Percentiles rank a stretch among this genome's conserved stretches.
These are phyloP conservation scores for Filobasidium wieringae DNA, from an alignment of 768 basidiomycete genomes.

Conservation along the genomic window DNA sequence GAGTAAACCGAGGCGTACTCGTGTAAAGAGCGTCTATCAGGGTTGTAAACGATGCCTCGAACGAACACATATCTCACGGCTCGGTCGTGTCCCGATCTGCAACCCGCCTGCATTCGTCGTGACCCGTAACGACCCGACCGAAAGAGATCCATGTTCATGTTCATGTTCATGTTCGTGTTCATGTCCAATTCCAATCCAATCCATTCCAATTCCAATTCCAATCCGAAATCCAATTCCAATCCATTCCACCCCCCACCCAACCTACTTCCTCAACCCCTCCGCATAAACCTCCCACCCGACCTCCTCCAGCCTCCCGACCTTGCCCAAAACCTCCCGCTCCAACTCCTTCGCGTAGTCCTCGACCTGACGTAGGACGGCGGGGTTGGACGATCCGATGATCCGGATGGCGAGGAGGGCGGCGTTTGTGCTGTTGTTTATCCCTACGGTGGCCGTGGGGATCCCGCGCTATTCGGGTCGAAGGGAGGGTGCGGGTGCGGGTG, in stretches of 20 bases:
- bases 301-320: constrained; percentile 61
- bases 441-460: constrained; percentile 92
- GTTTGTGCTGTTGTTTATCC: constrained; percentile 89
- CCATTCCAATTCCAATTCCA: background rate
- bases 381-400: constrained; percentile 64
- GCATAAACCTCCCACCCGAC: constrained; percentile 82
- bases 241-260: background rate
- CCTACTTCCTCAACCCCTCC: constrained; percentile 32
- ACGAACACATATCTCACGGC: too few species aligned
- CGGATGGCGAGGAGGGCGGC: constrained; percentile 83
- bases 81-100: too few species aligned
- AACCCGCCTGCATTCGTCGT: too few species aligned
- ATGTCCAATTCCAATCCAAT: background rate
- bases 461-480: too few species aligned
- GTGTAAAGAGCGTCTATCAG: too few species aligned
- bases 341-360: constrained; percentile 58
- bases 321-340: constrained; percentile 64
- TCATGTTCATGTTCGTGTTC: too few species aligned
- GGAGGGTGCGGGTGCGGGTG: too few species aligned
- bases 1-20: too few species aligned
- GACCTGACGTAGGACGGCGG: constrained; percentile 54
- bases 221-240: background rate
- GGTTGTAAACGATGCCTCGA: too few species aligned
- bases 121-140: too few species aligned
- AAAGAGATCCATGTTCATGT: too few species aligned